Base-by-base conservation (phyloP, 1,284 basidiomycete species). In the Apiotrichum mycotoxinovorans region DNA sequence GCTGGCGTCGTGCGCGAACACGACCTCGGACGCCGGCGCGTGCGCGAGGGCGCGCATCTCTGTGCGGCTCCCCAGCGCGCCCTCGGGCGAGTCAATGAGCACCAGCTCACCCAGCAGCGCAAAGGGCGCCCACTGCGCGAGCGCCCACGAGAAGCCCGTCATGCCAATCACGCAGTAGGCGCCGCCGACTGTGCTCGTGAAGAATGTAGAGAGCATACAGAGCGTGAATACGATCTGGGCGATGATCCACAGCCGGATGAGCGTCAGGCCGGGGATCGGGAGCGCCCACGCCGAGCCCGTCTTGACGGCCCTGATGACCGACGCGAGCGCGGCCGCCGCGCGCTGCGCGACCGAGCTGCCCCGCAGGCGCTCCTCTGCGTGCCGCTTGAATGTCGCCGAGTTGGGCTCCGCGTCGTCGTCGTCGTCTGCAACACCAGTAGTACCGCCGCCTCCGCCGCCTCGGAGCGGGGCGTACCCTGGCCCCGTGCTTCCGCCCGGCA, bases 111-210 rank as follows among this genome's bases (percentile, higher is more conserved):
- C 77, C 5, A 77, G 66, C 60, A 72, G 51, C n/a, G 55, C 53
- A 14, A 56, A 58, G n/a, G 53, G 52, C 12, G 49, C 61, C 73
- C 80, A 81, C 57, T 78, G 77, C 3, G 73, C 66, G 14, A 81
- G 62, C 8, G 80, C 76, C 79, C 80, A 82, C 37, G 74, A 77
- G 58, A 82, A 77, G 1, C 81, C 81, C 7, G 79, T 79, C 15
- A 77, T 57, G 1, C 74, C 77, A 26, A 83, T 76, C 40, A 83
- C 68, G 8, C 71, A 40, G 50, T 79, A 80, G 0, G 81, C 80
- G 0, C 77, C 72, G 4, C 57, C 51, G 1, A 81, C 78, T 0
- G 67, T 69, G 1, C 63, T 59, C 1, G 78, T 73, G 35, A 80
- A 73, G 64, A 76, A 77, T n/a, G 71, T 77, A 23, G 73, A 62